Evolutionary conservation across 345 rosid species (phyloP).

Genomic region (Balakata baccata): DNA sequence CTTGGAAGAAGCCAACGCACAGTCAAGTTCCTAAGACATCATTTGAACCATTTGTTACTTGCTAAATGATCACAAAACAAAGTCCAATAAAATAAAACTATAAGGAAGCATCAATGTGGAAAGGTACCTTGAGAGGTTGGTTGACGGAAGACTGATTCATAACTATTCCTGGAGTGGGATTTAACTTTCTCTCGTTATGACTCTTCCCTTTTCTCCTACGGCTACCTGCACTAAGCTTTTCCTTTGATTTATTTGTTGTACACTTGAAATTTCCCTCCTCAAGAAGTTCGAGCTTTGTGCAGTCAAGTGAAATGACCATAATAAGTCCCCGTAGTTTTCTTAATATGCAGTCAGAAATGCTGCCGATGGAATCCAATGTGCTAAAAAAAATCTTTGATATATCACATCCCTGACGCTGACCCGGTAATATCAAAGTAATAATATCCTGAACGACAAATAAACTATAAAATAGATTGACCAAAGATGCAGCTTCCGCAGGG

Average conservation of each 20-base stretch:
- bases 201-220: constrained; percentile 61
- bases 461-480: constrained; percentile 39
- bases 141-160: constrained; percentile 26
- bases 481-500: constrained; percentile 31
- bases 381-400: constrained; percentile 57
- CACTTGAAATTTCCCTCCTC: constrained; percentile 47
- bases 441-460: constrained; percentile 63
- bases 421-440: constrained; percentile 36
- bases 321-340: constrained; percentile 75
- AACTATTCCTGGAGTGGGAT: constrained; percentile 28
- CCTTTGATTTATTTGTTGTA: constrained; percentile 52
- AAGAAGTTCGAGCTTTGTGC: constrained; percentile 74
- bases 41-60: constrained; percentile 10
- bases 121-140: constrained; percentile 50
- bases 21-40: constrained; percentile 38
- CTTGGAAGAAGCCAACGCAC: constrained; percentile 19
- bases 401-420: constrained; percentile 38
- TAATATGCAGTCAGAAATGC: constrained; percentile 59
- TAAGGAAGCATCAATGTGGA: constrained; percentile 10
- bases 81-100: constrained; percentile 3
- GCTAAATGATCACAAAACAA: constrained; percentile 3
- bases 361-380: constrained; percentile 55
- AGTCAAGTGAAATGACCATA: constrained; percentile 65
- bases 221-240: constrained; percentile 39
- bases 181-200: constrained; percentile 42